Evolutionary conservation across 768 basidiomycete genomes (phyloP), one percentile per base, ranked within the genome.

Genomic region (Boletus eberwhitei): DNA sequence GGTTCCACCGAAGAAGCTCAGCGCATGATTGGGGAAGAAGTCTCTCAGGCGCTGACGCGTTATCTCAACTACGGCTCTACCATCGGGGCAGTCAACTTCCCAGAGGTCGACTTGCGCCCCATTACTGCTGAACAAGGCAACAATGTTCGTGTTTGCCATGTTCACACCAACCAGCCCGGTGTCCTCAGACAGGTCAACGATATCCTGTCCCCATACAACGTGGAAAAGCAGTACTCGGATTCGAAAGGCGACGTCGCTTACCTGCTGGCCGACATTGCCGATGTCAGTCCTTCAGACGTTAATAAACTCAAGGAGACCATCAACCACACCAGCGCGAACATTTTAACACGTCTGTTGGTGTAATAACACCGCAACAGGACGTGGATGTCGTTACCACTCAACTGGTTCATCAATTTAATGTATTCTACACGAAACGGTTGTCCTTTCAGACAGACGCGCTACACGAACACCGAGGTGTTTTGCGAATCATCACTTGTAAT

Each of bases 1-100:
- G 97, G 97, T 38, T 98, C 96, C 31, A 99, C 97, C 17, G 97
- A 99, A 71, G 97, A 99, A 71, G 97, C 97, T 6, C 97, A 99
- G 73, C 82, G 86, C 50, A 92, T 95, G 85, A 98, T 99, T 55
- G 97, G 97, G 14, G 87, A 92, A 54, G 97, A 99, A 72, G 97
- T 99, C 45, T 83, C 92, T 5, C 79, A 82, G 34, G 85, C 94
- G 3, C 76, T 99, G 40, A 78, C 81, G 22, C 87, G 94, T 51
- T 99, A 98, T 74, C 85, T 98, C 70, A 88, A 87, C 73, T 93
- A 87, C 67, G 97, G 97, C 48, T 87, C 93, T 24, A 90, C 92
- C 4, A 57, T 93, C 52, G 93, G 94, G 44, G 87, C 93, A 4
- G 97, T 98, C 79, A 98, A 98, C 78, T 98, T 99, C 85, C 96